phyloP scores from a whole-genome alignment of 306 rosid genomes.

The Mimosa bimucronata region DNA sequence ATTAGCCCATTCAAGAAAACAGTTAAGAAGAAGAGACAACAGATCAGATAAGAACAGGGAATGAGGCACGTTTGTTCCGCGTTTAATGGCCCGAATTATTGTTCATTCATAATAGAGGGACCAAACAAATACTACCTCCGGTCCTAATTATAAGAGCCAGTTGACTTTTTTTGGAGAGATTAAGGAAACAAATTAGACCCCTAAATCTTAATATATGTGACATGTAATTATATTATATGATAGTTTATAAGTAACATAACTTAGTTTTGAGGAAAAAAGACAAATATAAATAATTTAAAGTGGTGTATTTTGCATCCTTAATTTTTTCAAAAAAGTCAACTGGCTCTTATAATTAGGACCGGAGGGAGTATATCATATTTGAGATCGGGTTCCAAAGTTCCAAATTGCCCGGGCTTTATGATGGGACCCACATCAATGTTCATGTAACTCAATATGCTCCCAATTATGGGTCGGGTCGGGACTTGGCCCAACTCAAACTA shows the following conservation, averaged over 20 bases:
- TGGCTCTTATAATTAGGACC: too few species aligned
- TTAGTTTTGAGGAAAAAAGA: too few species aligned
- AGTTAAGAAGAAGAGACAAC: neutral
- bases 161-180: too few species aligned
- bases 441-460: neutral
- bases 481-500: neutral
- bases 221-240: too few species aligned
- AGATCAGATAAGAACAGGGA: constrained; percentile 4
- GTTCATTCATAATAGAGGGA: neutral
- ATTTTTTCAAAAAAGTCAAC: too few species aligned
- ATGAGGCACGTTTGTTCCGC: neutral
- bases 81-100: neutral
- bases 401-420: neutral
- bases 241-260: too few species aligned
- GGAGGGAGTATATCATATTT: neutral
- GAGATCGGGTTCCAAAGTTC: neutral
- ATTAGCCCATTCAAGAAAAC: constrained; percentile 11
- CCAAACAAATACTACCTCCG: neutral
- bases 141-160: too few species aligned
- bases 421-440: neutral
- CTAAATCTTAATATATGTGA: too few species aligned
- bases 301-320: too few species aligned
- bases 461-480: neutral
- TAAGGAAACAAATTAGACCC: too few species aligned
- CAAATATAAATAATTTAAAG: too few species aligned